Conservation (phyloP, 208 protist species). For the Porcisia hertigi region DNA sequence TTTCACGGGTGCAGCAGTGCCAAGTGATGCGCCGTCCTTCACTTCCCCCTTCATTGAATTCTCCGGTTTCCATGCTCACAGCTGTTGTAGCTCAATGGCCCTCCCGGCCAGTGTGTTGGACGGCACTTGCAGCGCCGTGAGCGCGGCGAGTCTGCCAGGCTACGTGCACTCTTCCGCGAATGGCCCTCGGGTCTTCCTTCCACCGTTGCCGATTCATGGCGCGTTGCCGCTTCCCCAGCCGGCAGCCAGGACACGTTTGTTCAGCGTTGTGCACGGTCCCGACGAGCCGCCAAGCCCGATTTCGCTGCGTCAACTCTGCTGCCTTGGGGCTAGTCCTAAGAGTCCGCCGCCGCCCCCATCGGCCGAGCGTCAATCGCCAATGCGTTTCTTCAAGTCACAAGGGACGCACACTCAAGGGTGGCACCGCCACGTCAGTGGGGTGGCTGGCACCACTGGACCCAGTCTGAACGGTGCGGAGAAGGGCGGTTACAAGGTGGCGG, state of each 20-base stretch:
- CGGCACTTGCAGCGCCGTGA: conserved; percentile 13
- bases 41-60: not conserved
- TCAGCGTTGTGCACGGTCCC: conserved; percentile 62
- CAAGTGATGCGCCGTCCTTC: not conserved
- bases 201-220: conserved; percentile 20
- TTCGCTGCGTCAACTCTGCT: conserved; percentile 44
- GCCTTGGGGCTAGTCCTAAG: conserved; percentile 20
- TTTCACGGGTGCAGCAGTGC: not conserved
- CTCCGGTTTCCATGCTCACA: conserved; percentile 1
- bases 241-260: conserved; percentile 38
- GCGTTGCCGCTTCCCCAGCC: conserved; percentile 18
- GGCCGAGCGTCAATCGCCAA: conserved; percentile 38
- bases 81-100: conserved; percentile 13
- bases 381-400: conserved; percentile 56
- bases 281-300: conserved; percentile 54
- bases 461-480: not conserved
- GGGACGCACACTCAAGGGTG: conserved; percentile 7
- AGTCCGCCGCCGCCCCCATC: conserved; percentile 29
- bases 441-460: not conserved
- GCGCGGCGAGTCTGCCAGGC: conserved; percentile 24
- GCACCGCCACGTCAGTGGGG: conserved; percentile 7
- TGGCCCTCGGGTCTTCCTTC: conserved; percentile 8
- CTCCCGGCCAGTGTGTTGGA: conserved; percentile 20
- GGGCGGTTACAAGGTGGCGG: not conserved
- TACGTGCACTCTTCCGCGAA: conserved; percentile 3